phyloP scores from a whole-genome alignment of 768 basidiomycete species.

The Mycena galericulata region DNA sequence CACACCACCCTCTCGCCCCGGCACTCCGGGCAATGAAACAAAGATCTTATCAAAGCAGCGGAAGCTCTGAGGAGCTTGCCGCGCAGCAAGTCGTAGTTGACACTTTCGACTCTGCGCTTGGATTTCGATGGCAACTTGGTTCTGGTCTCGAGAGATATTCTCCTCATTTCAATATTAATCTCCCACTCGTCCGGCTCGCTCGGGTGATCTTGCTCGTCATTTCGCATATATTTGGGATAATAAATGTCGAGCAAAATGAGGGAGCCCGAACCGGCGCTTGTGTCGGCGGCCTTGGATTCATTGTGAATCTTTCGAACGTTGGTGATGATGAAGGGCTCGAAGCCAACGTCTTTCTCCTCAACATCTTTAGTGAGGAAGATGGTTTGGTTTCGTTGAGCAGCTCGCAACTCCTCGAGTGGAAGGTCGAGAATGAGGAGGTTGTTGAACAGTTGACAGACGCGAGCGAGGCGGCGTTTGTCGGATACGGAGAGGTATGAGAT shows the following conservation, averaged over 20 bases:
- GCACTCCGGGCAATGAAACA: slow-evolving; percentile 14
- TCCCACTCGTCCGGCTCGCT: too few species aligned
- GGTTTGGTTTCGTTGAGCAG: neutral
- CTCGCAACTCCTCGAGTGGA: slow-evolving; percentile 5
- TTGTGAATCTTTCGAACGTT: neutral
- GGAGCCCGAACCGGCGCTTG: neutral
- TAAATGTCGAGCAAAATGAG: too few species aligned
- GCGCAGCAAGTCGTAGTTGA: slow-evolving; percentile 13
- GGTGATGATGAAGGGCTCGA: slow-evolving; percentile 11
- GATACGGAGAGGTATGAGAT: neutral
- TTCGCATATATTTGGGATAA: too few species aligned
- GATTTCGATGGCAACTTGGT: neutral
- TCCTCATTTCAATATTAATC: too few species aligned
- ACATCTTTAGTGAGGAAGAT: slow-evolving; percentile 12
- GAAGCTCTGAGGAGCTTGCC: slow-evolving; percentile 20
- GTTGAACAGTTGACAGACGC: neutral
- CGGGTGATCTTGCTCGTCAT: too few species aligned
- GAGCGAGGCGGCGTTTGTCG: neutral
- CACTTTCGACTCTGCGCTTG: neutral
- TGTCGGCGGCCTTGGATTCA: neutral
- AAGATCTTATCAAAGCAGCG: slow-evolving; percentile 2
- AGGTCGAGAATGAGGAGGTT: slow-evolving; percentile 10
- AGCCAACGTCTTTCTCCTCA: neutral
- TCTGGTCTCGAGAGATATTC: too few species aligned
- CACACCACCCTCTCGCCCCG: slow-evolving; percentile 12